A percentile compares a stretch with the other conserved stretches of the same genome.
Conservation (phyloP, 2,329 filamentous ascomycete species). For the Coniochaeta sp. region DNA sequence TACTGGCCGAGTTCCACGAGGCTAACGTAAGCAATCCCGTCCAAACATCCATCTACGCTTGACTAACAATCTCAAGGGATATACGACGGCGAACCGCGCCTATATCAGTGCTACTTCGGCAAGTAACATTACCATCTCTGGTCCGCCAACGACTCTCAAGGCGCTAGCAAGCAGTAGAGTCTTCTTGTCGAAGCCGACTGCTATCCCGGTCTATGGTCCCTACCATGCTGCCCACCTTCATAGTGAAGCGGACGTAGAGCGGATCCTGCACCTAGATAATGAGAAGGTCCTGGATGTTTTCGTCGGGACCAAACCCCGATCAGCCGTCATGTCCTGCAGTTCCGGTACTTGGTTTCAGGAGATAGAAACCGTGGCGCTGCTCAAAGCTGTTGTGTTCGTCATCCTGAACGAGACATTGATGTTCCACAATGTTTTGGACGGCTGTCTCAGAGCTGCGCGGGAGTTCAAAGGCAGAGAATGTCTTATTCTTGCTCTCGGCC, state of each 20-base stretch:
- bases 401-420: slow-evolving; percentile 42
- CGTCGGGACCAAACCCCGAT: slow-evolving; percentile 34
- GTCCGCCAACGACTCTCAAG: slow-evolving; percentile 42
- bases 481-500: slow-evolving; percentile 42
- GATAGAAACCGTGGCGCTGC: slow-evolving; percentile 31
- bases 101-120: slow-evolving; percentile 48
- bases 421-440: slow-evolving; percentile 40
- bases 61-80: slow-evolving; percentile 22
- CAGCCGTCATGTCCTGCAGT: slow-evolving; percentile 43
- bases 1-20: slow-evolving; percentile 51
- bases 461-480: slow-evolving; percentile 31
- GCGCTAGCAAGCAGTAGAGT: slow-evolving; percentile 31
- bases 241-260: slow-evolving; percentile 32
- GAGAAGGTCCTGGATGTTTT: slow-evolving; percentile 30
- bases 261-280: slow-evolving; percentile 37
- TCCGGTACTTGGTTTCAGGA: slow-evolving; percentile 35
- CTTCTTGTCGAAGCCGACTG: slow-evolving; percentile 34
- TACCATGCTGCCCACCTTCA: slow-evolving; percentile 52
- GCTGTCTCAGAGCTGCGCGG: slow-evolving; percentile 35
- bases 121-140: slow-evolving; percentile 45
- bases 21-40: slow-evolving; percentile 32
- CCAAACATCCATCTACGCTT: neutral
- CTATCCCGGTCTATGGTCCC: slow-evolving; percentile 47
- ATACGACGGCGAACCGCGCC: slow-evolving; percentile 35
- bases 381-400: slow-evolving; percentile 36